Evolutionary conservation across 2,329 filamentous ascomycete genomes (phyloP), one percentile per base, ranked within the genome.

Genomic region (Fusarium circinatum): DNA sequence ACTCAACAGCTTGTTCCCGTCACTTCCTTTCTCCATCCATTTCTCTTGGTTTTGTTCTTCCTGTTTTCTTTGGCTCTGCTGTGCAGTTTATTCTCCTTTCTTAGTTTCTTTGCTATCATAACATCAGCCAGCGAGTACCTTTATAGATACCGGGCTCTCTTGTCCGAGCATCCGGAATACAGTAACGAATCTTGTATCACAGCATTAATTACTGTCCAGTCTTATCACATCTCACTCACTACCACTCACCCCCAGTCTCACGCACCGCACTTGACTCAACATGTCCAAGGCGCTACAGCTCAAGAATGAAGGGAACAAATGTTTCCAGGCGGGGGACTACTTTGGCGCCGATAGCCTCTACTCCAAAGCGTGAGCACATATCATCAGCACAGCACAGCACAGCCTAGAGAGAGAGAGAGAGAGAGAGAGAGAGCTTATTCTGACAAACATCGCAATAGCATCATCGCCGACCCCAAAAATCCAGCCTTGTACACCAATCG

Each of bases 401-500:
- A 58, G 52, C 44, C 38, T 22, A 42, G 18, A 42, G 18, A 62
- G 13, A 26, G 30, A 62, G 13, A 26, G 30, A 26, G 26, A 26
- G 26, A 26, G 26, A 42, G 45, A 17, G 44, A 39, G 45, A 17
- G 44, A 44, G 49, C 48, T 30, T 34, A 55, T 56, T 71, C 71
- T 72, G 56, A 68, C 71, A 45, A 20, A 48, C n/a, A 39, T 42
- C 63, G 26, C 32, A 44, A 36, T 75, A 94, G 92, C 45, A 95
- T 98, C 76, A 90, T 93, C 77, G 90, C 91, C 79, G 94, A 97
- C 82, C 88, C 93, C 8, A 88, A 86, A 62, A 96, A 97, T 80
- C 90, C 93, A 4, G 86, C 92, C 36, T 88, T 98, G 57, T 98
- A 95, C 84, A 96, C 94, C 44, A 98, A 98, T 84, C 93, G 95